These are phyloP conservation scores for Leccinum arenicola DNA, from an alignment of 768 basidiomycete species.

Conservation along the genomic window DNA sequence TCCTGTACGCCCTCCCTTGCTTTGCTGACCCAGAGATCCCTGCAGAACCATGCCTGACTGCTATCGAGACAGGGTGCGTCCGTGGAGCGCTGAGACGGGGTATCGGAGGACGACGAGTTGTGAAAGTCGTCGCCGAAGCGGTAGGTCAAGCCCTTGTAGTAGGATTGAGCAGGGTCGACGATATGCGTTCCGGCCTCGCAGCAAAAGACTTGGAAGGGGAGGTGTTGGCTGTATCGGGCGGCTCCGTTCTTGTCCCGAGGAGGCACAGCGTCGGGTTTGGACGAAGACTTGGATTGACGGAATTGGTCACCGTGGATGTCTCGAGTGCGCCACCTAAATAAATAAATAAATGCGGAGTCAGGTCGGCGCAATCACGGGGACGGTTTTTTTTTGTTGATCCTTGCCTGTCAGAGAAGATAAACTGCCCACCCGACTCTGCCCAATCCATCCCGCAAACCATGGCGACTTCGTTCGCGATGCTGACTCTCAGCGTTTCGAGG, in stretches of 20 bases:
- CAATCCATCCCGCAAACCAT: conserved; percentile 99
- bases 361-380: not conserved
- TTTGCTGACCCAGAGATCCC: conserved; percentile 92
- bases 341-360: not conserved
- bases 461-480: conserved; percentile 86
- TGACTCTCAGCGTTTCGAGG: conserved; percentile 90
- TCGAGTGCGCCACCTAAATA: conserved; percentile 85
- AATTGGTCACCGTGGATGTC: conserved; percentile 99
- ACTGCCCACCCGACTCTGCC: conserved; percentile 96
- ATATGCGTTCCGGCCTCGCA: conserved; percentile 98
- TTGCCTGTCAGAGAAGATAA: conserved; percentile 96
- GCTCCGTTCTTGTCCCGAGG: conserved; percentile 85
- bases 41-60: conserved; percentile 96
- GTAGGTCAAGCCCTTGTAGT: conserved; percentile 88
- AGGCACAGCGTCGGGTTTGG: conserved; percentile 86
- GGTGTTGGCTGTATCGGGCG: conserved; percentile 81
- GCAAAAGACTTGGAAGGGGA: conserved; percentile 98
- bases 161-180: conserved; percentile 92
- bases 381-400: conserved; percentile 14
- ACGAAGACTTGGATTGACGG: conserved; percentile 92
- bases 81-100: conserved; percentile 54
- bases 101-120: conserved; percentile 68
- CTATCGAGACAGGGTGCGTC: conserved; percentile 93
- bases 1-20: conserved; percentile 75
- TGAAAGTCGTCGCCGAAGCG: conserved; percentile 79